phyloP scores from a whole-genome alignment of 2,329 filamentous ascomycete genomes.

The Trichoderma sp. region DNA sequence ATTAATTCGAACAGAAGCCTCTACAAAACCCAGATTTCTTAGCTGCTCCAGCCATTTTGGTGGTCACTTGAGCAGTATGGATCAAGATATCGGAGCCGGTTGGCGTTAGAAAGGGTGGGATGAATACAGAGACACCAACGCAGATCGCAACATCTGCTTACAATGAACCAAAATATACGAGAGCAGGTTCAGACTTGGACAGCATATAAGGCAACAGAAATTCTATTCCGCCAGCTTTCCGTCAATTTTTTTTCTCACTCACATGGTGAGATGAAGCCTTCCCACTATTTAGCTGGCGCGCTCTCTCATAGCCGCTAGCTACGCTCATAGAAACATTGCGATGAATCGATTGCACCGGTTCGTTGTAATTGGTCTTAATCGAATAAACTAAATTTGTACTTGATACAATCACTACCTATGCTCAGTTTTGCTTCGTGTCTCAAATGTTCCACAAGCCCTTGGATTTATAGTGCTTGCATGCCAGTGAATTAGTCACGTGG shows the following conservation, averaged over 20 bases:
- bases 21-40: neutral
- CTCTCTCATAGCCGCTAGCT: neutral
- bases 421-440: neutral
- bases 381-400: neutral
- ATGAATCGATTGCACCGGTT: neutral
- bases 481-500: conserved; percentile 12
- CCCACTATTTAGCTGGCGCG: neutral
- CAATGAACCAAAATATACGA: neutral
- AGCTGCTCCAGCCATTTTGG: neutral
- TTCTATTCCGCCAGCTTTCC: neutral
- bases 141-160: neutral
- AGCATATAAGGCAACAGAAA: neutral
- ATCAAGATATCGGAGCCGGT: neutral
- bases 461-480: conserved; percentile 10
- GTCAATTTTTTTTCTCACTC: neutral
- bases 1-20: neutral
- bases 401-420: neutral
- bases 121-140: neutral
- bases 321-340: neutral
- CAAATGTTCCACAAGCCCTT: neutral
- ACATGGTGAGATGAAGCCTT: neutral
- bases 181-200: neutral
- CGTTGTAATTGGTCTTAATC: neutral
- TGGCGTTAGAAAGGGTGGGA: neutral
- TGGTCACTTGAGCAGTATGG: neutral